These are phyloP conservation scores for Pseudofabraea citricarpa DNA, from an alignment of 2,329 filamentous ascomycete genomes.

Conservation along the genomic window DNA sequence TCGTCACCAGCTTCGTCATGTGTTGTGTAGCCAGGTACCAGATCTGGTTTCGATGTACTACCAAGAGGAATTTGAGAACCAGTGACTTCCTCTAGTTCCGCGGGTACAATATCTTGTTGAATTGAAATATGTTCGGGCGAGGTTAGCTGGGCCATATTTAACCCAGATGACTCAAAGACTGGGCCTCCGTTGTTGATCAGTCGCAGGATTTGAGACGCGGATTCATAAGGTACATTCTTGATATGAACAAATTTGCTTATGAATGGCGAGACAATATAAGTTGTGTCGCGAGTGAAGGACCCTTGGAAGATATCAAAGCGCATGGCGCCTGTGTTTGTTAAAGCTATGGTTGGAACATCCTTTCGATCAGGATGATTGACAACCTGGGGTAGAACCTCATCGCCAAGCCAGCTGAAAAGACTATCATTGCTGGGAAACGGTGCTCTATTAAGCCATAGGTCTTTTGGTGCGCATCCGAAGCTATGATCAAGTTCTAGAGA, in stretches of 20 bases:
- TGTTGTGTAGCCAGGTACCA: constrained; percentile 78
- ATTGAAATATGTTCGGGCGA: constrained; percentile 26
- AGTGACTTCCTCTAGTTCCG: constrained; percentile 3
- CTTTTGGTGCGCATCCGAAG: constrained; percentile 78
- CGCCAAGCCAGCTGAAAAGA: constrained; percentile 77
- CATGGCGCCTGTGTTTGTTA: constrained; percentile 86
- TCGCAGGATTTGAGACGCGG: constrained; percentile 64
- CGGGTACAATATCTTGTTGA: constrained; percentile 8
- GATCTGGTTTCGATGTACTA: constrained; percentile 31
- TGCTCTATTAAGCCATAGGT: constrained; percentile 77
- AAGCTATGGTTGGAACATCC: constrained; percentile 61
- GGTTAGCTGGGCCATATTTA: constrained; percentile 26
- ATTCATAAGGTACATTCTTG: constrained; percentile 72
- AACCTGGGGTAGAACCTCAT: constrained; percentile 66
- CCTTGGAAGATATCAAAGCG: constrained; percentile 96
- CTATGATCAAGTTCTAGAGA: constrained; percentile 66
- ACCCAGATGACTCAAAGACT: constrained; percentile 31
- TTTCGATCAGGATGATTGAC: constrained; percentile 53
- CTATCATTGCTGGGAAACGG: constrained; percentile 69
- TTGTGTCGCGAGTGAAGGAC: constrained; percentile 80
- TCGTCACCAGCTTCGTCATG: constrained; percentile 76
- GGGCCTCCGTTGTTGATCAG: constrained; percentile 51
- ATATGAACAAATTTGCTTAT: constrained; percentile 72
- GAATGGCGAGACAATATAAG: constrained; percentile 85
- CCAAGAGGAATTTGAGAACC: constrained; percentile 28